A percentile compares a stretch with the other conserved stretches of the same genome.
These are phyloP conservation scores for Fraxinus americana DNA, from an alignment of 257 asterid genomes.

Conservation along the genomic window DNA sequence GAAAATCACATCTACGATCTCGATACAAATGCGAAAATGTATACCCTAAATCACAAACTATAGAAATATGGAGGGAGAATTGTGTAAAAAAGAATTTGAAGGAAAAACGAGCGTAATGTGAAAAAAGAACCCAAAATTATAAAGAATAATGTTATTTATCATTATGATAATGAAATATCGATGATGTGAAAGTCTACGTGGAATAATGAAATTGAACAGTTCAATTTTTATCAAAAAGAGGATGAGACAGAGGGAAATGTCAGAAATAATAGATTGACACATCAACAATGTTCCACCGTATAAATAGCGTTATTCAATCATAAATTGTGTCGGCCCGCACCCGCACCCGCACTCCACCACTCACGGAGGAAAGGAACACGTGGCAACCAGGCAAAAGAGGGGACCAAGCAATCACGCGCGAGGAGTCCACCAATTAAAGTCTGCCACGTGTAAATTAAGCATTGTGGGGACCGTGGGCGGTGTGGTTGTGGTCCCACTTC, in stretches of 20 bases:
- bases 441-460: neutral
- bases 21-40: too few relatives aligned
- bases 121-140: neutral
- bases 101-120: neutral
- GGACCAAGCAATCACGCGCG: conserved; percentile 3
- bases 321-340: neutral
- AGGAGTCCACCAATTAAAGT: neutral
- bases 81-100: neutral
- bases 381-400: neutral
- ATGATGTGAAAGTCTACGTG: too few relatives aligned
- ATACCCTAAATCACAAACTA: too few relatives aligned
- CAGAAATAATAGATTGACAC: too few relatives aligned
- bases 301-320: neutral
- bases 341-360: neutral
- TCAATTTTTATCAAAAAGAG: too few relatives aligned
- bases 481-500: neutral
- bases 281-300: too few relatives aligned
- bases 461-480: neutral
- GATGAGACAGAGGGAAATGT: too few relatives aligned
- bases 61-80: neutral
- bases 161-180: too few relatives aligned
- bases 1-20: too few relatives aligned
- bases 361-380: conserved; percentile 2
- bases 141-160: neutral
- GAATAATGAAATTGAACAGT: too few relatives aligned